Evolutionary conservation across 73 alveolate genomes (phyloP).

Genomic region (Paramecium biaurelia): DNA sequence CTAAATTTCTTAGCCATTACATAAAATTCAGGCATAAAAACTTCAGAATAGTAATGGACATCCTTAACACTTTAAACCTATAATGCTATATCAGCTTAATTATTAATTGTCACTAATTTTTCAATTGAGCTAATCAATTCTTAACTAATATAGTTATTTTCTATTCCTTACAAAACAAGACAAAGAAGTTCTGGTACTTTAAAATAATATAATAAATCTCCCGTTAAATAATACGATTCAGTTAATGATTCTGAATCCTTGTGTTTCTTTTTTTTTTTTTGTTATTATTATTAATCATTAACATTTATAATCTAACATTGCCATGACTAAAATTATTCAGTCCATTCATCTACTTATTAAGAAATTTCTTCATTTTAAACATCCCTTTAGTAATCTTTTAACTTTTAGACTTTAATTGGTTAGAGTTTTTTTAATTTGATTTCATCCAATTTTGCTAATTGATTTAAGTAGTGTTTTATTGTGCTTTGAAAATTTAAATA

Average conservation of each 20-base stretch:
- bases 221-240: background rate
- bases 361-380: background rate
- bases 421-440: background rate
- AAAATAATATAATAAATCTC: background rate
- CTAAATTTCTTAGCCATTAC: conserved; percentile 27
- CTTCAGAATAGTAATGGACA: background rate
- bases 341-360: background rate
- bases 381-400: background rate
- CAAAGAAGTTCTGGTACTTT: conserved; percentile 31
- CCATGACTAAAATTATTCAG: background rate
- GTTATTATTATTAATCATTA: background rate
- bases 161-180: background rate
- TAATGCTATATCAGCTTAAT: background rate
- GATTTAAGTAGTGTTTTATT: background rate
- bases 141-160: background rate
- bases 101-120: background rate
- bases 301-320: background rate
- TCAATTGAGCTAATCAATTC: background rate
- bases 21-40: conserved; percentile 44
- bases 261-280: background rate
- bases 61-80: background rate
- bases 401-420: background rate
- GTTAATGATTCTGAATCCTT: background rate
- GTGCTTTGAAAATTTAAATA: background rate
- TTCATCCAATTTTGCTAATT: background rate